These are phyloP conservation scores for Pichia membranifaciens DNA, from an alignment of 805 yeast genomes.

Conservation along the genomic window DNA sequence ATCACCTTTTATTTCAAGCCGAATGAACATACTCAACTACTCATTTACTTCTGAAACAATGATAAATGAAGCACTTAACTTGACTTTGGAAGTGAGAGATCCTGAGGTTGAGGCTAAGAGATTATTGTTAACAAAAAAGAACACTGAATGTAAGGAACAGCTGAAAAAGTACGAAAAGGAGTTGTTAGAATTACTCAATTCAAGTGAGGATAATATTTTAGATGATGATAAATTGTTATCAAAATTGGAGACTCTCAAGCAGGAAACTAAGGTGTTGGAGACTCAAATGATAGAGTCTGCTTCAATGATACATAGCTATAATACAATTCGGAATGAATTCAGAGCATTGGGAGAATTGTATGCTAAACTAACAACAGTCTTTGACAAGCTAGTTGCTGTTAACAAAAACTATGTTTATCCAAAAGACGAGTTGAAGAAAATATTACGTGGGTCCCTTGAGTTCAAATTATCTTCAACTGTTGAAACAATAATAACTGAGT, in stretches of 20 bases:
- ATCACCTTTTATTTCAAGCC: constrained; percentile 51
- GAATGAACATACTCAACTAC: constrained; percentile 64
- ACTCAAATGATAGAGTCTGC: constrained; percentile 49
- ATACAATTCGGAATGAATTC: constrained; percentile 41
- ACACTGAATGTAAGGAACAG: constrained; percentile 52
- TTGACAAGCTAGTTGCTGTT: constrained; percentile 38
- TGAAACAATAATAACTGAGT: constrained; percentile 27
- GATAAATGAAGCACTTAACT: constrained; percentile 55
- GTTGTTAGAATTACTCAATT: constrained; percentile 52
- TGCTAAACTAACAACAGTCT: constrained; percentile 42
- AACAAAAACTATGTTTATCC: constrained; percentile 53
- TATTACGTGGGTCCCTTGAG: background rate
- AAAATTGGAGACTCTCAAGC: constrained; percentile 60
- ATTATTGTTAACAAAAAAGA: constrained; percentile 45
- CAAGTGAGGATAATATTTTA: constrained; percentile 54
- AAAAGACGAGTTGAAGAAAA: background rate
- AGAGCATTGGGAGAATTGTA: constrained; percentile 51
- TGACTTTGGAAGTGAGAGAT: constrained; percentile 44
- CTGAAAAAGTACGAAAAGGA: constrained; percentile 53
- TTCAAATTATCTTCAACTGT: constrained; percentile 20
- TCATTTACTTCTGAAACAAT: constrained; percentile 64
- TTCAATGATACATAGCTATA: constrained; percentile 49
- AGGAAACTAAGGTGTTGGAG: constrained; percentile 51
- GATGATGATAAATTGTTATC: constrained; percentile 58
- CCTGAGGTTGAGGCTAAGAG: constrained; percentile 67